Base-by-base conservation (phyloP, 2,329 filamentous ascomycete species). In the Verticillium nonalfalfae region DNA sequence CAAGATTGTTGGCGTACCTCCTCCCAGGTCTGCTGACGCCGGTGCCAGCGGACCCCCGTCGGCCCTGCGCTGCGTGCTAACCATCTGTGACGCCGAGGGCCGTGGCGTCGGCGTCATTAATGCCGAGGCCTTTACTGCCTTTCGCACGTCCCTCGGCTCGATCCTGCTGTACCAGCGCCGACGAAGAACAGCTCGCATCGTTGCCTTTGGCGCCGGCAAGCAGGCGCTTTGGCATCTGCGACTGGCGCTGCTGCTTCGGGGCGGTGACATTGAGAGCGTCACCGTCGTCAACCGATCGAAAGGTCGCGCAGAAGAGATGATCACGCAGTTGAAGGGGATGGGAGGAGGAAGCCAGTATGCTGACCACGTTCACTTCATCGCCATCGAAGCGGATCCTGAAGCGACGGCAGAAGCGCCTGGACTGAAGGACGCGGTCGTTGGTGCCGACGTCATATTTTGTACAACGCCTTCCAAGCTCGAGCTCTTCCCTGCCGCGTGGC, bases 201-300 rank as follows among this genome's bases (percentile, higher is more conserved):
- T 89, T 14, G 89, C 96, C 59, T 98, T 97, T 72, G 94, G 94
- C 31, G 88, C 90, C 38, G 94, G 94, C 56, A 87, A 89, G 67
- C 93, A 97, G 77, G 94, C 94, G 13, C 96, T 94, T 78, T 98
- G 93, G 93, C 94, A 97, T 72, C 86, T 96, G 54, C 88, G 93
- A 1, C 83, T 98, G 4, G 89, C 93, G 0, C 81, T 98, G 11
- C 81, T 94, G 65, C 81, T 95, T 58, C 89, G 83, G 26, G 85
- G 85, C 1, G 60, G 77, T 56, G 90, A 91, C 21, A 88, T 97
- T 67, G 87, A 88, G 68, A 85, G 89, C 62, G 84, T 97, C 57
- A 89, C 94, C 75, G 88, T 97, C 69, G 88, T 97, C 71, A 96
- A 93, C 70, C 87, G 90, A 38, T 80, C 81, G 59, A 91, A 90